Evolutionary conservation across 176 grass and related monocot species (phyloP).

Genomic region (Carex myosuroides): DNA sequence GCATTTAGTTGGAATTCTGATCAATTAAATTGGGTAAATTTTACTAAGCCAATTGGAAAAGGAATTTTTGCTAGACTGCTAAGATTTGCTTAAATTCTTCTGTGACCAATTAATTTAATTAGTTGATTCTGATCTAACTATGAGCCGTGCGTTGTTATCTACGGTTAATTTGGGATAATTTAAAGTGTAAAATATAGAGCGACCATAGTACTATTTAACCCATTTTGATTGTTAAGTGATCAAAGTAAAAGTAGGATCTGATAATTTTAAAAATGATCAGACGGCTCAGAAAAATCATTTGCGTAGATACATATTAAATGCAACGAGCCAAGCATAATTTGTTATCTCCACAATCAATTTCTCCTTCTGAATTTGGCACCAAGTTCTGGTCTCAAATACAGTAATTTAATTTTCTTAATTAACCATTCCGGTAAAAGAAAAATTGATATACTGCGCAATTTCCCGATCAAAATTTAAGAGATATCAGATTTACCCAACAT

Average conservation of each 20-base stretch:
- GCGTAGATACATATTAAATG: not conserved
- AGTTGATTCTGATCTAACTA: not conserved
- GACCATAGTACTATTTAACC: not conserved
- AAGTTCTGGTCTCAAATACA: not conserved
- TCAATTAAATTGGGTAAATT: not conserved
- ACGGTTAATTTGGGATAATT: not conserved
- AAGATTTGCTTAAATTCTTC: not conserved
- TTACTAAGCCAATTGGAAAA: not conserved
- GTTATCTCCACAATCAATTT: not conserved
- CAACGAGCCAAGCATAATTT: not conserved
- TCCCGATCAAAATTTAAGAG: too few relatives aligned
- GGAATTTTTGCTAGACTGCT: not conserved
- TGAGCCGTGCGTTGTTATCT: not conserved
- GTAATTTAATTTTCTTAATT: not conserved
- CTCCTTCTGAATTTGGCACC: not conserved
- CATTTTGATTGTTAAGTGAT: not conserved
- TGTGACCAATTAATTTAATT: not conserved
- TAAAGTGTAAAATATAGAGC: not conserved
- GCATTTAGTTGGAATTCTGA: not conserved
- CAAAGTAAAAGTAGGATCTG: not conserved
- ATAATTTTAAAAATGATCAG: not conserved
- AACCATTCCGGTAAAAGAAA: not conserved
- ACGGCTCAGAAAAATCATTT: not conserved
- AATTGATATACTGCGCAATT: too few relatives aligned
- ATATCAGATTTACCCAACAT: too few relatives aligned